These are phyloP conservation scores for Hygrocybe coccinea DNA, from an alignment of 768 basidiomycete genomes.

Conservation along the genomic window DNA sequence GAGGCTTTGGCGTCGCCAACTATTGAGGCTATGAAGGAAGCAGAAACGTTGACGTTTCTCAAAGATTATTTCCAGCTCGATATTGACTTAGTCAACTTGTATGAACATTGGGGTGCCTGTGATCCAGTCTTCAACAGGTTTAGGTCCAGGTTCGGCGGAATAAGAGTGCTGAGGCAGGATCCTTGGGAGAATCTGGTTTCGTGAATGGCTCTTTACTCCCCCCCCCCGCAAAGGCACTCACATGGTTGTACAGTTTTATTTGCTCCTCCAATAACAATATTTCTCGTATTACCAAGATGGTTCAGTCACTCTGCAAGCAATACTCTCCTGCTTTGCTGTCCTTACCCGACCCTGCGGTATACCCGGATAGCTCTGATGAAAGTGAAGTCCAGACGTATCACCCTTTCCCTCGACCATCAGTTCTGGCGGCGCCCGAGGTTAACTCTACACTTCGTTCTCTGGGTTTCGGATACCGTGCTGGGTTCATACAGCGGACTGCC, in stretches of 20 bases:
- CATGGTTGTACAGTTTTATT: conserved; percentile 63
- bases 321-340: conserved; percentile 70
- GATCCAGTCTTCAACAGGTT: conserved; percentile 73
- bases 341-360: conserved; percentile 30
- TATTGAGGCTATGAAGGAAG: conserved; percentile 39
- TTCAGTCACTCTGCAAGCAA: conserved; percentile 71
- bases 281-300: conserved; percentile 87
- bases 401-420: conserved; percentile 79
- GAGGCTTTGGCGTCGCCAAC: conserved; percentile 33
- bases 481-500: conserved; percentile 81
- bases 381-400: conserved; percentile 47
- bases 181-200: conserved; percentile 95
- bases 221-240: neutral
- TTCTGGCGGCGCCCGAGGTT: conserved; percentile 54
- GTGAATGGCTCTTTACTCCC: conserved; percentile 44
- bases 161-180: conserved; percentile 85
- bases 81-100: conserved; percentile 64
- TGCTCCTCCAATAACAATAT: conserved; percentile 99
- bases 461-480: conserved; percentile 94
- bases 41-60: conserved; percentile 71
- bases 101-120: conserved; percentile 64
- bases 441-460: conserved; percentile 64
- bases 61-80: conserved; percentile 87
- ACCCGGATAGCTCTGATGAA: conserved; percentile 6
- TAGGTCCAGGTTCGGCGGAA: conserved; percentile 66